phyloP scores from a whole-genome alignment of 2,329 filamentous ascomycete species.

The Ophiostoma angusticollis region DNA sequence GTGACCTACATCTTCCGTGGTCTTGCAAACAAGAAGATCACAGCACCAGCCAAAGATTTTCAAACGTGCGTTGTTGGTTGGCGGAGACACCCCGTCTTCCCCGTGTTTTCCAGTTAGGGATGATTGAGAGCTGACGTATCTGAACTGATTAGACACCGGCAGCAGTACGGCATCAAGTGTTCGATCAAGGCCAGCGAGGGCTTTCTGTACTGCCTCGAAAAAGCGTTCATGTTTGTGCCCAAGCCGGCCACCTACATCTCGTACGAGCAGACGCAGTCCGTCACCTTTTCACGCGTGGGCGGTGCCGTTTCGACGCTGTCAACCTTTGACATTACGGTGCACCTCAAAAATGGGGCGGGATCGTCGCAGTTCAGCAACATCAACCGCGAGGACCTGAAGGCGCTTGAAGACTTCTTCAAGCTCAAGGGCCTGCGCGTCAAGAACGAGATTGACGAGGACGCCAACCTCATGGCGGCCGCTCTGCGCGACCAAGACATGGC shows the following conservation, averaged over 20 bases:
- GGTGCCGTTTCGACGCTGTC: slow-evolving; percentile 87
- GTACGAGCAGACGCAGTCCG: slow-evolving; percentile 80
- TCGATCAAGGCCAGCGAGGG: slow-evolving; percentile 99
- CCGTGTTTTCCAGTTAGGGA: neutral
- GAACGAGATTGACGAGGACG: slow-evolving; percentile 97
- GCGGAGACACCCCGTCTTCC: too few species aligned
- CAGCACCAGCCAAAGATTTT: slow-evolving; percentile 88
- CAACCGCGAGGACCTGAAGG: slow-evolving; percentile 93
- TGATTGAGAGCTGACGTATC: too few species aligned
- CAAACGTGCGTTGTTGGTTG: slow-evolving; percentile 51
- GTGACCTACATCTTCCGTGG: slow-evolving; percentile 93
- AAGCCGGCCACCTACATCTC: slow-evolving; percentile 96
- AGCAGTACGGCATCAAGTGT: slow-evolving; percentile 93
- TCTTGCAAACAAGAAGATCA: slow-evolving; percentile 87
- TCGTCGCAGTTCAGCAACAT: slow-evolving; percentile 99
- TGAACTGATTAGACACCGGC: slow-evolving; percentile 84
- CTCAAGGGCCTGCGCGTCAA: slow-evolving; percentile 89
- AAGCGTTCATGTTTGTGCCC: slow-evolving; percentile 97
- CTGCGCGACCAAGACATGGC: slow-evolving; percentile 74
- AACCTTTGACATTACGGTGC: slow-evolving; percentile 93
- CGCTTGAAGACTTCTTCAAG: slow-evolving; percentile 95
- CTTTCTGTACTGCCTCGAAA: slow-evolving; percentile 91
- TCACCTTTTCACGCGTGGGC: slow-evolving; percentile 92
- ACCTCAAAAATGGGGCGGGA: slow-evolving; percentile 72
- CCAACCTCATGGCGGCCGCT: slow-evolving; percentile 65